Base-by-base conservation (phyloP, 2,329 filamentous ascomycete genomes). In the Nothomitra cinnamomea region DNA sequence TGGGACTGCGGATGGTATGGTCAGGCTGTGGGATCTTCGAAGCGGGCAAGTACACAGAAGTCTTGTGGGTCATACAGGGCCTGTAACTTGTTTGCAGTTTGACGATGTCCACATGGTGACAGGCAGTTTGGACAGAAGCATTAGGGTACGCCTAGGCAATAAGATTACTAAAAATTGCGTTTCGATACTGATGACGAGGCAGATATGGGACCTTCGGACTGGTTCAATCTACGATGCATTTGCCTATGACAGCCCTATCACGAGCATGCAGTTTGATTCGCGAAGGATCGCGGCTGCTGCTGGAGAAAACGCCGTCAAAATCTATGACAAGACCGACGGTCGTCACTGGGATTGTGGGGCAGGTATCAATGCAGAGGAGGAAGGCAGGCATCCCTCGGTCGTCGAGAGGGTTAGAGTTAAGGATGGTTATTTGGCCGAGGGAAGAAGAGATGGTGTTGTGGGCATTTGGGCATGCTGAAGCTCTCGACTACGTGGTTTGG, bases 191-290 rank as follows among this genome's bases (percentile, higher is more conserved):
- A 68, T 61, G 58, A 15, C 42, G 17, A 19, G 42, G 25, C 63
- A 96, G 89, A 96, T 98, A 65, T 98, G 92, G 92, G 92, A 98
- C 69, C 83, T 98, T 54, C 85, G 92, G 53, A 96, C 88, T 12
- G 92, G 92, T 47, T 89, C 88, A 35, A 95, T 98, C 61, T 85
- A 85, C 66, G 92, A 98, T 66, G 92, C 90, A 17, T 98, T 89
- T 67, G 92, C 90, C 21, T 98, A 96, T 69, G 89, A 96, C 63
- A 77, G 86, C 62, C 81, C 89, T 0, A 79, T 98, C 55, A 94
- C 88, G 32, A 87, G 83, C 72, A 95, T 96, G 88, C 94, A 94
- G 83, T 98, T 98, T 65, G 92, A 98, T 67, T 71, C 79, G 13
- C 82, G 89, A 52, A 80, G 89, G 51, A 98, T 98, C 60, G 88